These are phyloP conservation scores for Coprinellus micaceus DNA, from an alignment of 768 basidiomycete species.

Conservation along the genomic window DNA sequence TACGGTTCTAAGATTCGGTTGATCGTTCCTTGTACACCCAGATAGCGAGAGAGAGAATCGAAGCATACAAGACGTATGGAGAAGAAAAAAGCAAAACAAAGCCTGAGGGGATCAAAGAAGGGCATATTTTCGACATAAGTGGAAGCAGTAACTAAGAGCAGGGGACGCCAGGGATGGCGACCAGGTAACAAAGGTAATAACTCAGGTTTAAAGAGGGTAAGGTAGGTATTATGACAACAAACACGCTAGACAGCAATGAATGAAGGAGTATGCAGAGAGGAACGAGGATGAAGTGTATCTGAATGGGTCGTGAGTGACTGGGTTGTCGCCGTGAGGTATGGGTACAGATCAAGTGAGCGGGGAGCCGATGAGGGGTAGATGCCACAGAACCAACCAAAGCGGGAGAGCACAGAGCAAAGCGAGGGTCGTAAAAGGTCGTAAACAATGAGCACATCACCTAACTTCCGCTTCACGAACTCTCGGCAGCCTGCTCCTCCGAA, in stretches of 20 bases:
- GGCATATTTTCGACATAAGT: no score
- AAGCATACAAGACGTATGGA: not conserved
- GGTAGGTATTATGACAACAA: not conserved
- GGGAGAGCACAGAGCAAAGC: not conserved
- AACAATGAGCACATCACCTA: not conserved
- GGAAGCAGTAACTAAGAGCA: not conserved
- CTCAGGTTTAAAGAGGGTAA: not conserved
- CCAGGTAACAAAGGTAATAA: not conserved
- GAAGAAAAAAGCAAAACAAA: not conserved
- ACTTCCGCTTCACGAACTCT: not conserved
- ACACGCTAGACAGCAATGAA: not conserved
- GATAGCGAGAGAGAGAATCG: not conserved
- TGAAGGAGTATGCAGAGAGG: not conserved
- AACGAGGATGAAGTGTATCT: not conserved
- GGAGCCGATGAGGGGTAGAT: no score
- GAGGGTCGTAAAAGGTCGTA: constrained; percentile 1
- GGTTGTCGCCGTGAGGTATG: no score
- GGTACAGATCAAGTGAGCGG: no score
- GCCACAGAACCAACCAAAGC: no score
- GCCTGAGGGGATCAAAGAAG: no score
- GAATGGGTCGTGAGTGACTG: no score
- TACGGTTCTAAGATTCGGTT: not conserved
- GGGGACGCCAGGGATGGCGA: not conserved
- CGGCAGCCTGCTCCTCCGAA: constrained; percentile 15
- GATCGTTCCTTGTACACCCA: no score